A percentile compares a stretch with the other conserved stretches of the same genome.
These are phyloP conservation scores for Rhododendron kiyosumense DNA, from an alignment of 148 eudicot species.

Conservation along the genomic window DNA sequence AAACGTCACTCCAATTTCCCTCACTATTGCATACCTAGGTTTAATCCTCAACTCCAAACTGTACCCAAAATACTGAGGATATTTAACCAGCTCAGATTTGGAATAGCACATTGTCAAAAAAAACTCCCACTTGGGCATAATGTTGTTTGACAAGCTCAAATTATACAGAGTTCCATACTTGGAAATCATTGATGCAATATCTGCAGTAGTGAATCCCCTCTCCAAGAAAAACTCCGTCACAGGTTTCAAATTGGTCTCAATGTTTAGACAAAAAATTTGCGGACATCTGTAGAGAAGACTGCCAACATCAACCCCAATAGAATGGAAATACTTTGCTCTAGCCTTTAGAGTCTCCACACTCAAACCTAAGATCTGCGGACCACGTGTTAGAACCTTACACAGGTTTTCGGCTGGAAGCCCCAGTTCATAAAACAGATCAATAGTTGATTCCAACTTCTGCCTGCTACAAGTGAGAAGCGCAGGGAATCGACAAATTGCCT, in stretches of 20 bases:
- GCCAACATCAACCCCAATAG: constrained; percentile 57
- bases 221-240: constrained; percentile 53
- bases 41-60: constrained; percentile 74
- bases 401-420: constrained; percentile 62
- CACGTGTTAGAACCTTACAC: constrained; percentile 61
- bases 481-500: constrained; percentile 67
- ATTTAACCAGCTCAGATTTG: constrained; percentile 52
- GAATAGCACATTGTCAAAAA: constrained; percentile 66
- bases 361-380: constrained; percentile 65
- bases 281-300: not conserved
- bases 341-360: constrained; percentile 73
- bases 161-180: constrained; percentile 57
- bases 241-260: constrained; percentile 67
- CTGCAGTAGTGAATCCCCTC: constrained; percentile 25
- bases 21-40: constrained; percentile 57
- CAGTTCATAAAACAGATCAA: constrained; percentile 72
- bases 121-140: constrained; percentile 77
- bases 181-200: constrained; percentile 55
- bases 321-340: constrained; percentile 41
- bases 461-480: constrained; percentile 72
- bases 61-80: constrained; percentile 81
- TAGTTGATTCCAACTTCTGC: constrained; percentile 52
- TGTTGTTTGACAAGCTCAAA: constrained; percentile 51
- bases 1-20: constrained; percentile 47
- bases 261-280: constrained; percentile 43